Evolutionary conservation across 768 basidiomycete genomes (phyloP).

Genomic region (Melanogaster broomeanus): DNA sequence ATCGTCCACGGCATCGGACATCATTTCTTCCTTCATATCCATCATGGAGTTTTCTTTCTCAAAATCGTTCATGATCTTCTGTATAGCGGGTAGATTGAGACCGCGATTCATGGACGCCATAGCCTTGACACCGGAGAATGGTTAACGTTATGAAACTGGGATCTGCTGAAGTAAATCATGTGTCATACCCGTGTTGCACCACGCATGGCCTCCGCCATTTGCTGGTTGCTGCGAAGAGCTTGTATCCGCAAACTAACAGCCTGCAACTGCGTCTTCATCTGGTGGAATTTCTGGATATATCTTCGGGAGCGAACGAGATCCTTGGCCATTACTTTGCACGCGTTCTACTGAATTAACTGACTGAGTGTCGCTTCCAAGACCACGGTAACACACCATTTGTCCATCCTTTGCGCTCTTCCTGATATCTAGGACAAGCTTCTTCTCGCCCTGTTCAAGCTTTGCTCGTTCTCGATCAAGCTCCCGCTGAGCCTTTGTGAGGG

Average conservation of each 20-base stretch:
- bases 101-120: slow-evolving; percentile 98
- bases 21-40: slow-evolving; percentile 99
- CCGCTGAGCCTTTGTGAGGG: slow-evolving; percentile 94
- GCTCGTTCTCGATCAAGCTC: slow-evolving; percentile 95
- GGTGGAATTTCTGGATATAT: slow-evolving; percentile 97
- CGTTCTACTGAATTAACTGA: slow-evolving; percentile 61
- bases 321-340: slow-evolving; percentile 99
- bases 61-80: slow-evolving; percentile 97
- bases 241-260: slow-evolving; percentile 96
- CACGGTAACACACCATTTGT: slow-evolving; percentile 68
- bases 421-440: slow-evolving; percentile 94
- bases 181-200: slow-evolving; percentile 87
- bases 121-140: slow-evolving; percentile 54
- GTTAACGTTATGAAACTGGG: slow-evolving; percentile 3
- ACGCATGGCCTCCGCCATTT: slow-evolving; percentile 99
- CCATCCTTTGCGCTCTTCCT: slow-evolving; percentile 95
- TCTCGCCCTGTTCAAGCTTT: slow-evolving; percentile 95
- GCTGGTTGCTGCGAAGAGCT: slow-evolving; percentile 93
- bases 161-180: not conserved
- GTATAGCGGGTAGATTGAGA: slow-evolving; percentile 92
- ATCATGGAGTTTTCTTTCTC: slow-evolving; percentile 97
- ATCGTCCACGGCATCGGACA: slow-evolving; percentile 97
- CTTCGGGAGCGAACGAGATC: slow-evolving; percentile 95
- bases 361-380: slow-evolving; percentile 5
- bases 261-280: slow-evolving; percentile 98